Conservation (phyloP, 257 asterid species). For the Linaria vulgaris region DNA sequence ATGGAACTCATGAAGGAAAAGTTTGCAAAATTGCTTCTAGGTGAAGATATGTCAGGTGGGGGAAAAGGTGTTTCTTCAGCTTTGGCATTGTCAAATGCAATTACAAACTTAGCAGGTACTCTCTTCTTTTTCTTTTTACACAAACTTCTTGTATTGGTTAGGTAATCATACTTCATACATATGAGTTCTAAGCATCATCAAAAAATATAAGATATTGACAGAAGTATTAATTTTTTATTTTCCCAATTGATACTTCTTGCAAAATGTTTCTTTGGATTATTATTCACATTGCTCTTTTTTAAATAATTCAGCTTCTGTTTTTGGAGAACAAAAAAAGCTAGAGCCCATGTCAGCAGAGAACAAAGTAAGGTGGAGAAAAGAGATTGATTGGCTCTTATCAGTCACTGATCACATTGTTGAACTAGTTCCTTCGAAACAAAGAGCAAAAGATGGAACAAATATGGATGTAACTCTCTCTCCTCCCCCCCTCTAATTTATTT, state of each 20-base stretch:
- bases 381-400: slow-evolving; percentile 89
- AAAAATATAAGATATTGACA: too few relatives aligned
- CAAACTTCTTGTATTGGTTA: too few relatives aligned
- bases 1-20: slow-evolving; percentile 83
- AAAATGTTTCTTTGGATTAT: neutral
- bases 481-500: neutral
- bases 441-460: slow-evolving; percentile 59
- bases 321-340: slow-evolving; percentile 79
- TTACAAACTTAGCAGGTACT: slow-evolving; percentile 88
- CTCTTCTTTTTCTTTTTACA: too few relatives aligned
- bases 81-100: slow-evolving; percentile 85
- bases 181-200: neutral
- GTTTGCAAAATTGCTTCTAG: slow-evolving; percentile 85
- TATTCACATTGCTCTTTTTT: neutral
- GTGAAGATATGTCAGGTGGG: slow-evolving; percentile 99
- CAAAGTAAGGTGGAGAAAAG: slow-evolving; percentile 77
- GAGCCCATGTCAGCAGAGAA: slow-evolving; percentile 88
- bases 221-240: too few relatives aligned
- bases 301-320: slow-evolving; percentile 68
- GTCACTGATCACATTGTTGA: slow-evolving; percentile 94
- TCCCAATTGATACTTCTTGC: too few relatives aligned
- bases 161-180: too few relatives aligned
- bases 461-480: slow-evolving; percentile 56
- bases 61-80: slow-evolving; percentile 98
- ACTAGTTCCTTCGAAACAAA: slow-evolving; percentile 78